Conservation (phyloP, 345 rosid species). For the Linum tenue region DNA sequence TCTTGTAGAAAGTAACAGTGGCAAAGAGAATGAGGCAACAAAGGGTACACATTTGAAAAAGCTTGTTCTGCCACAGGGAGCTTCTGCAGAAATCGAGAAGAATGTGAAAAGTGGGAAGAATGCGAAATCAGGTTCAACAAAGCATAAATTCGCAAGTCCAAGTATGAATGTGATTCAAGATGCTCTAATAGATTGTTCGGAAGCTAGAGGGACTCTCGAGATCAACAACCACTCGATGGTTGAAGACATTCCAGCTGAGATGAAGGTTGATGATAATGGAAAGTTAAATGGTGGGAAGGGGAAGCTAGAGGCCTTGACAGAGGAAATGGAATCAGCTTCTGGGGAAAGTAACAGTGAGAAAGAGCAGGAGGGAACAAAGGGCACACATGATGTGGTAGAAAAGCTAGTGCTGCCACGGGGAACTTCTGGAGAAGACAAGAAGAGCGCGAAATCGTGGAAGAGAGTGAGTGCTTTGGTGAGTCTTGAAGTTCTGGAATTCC, state of each 20-base stretch:
- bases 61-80: slow-evolving; percentile 14
- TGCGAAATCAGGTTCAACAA: too few species aligned
- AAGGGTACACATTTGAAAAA: too few species aligned
- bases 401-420: slow-evolving; percentile 16
- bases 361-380: too few species aligned
- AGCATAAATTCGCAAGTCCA: too few species aligned
- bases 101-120: not conserved
- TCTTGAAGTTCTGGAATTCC: slow-evolving; percentile 18
- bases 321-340: not conserved
- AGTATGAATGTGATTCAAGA: not conserved
- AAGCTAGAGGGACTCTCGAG: not conserved
- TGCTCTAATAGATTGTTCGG: not conserved
- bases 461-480: not conserved
- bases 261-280: slow-evolving; percentile 15
- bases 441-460: not conserved
- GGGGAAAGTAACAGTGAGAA: not conserved
- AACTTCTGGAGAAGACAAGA: not conserved
- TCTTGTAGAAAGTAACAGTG: not conserved
- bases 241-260: slow-evolving; percentile 13
- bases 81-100: slow-evolving; percentile 1
- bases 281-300: slow-evolving; percentile 5
- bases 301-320: not conserved
- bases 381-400: not conserved
- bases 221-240: slow-evolving; percentile 7
- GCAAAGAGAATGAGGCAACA: too few species aligned